Conservation (phyloP, 768 basidiomycete species). For the Neoboletus brunneissimus region DNA sequence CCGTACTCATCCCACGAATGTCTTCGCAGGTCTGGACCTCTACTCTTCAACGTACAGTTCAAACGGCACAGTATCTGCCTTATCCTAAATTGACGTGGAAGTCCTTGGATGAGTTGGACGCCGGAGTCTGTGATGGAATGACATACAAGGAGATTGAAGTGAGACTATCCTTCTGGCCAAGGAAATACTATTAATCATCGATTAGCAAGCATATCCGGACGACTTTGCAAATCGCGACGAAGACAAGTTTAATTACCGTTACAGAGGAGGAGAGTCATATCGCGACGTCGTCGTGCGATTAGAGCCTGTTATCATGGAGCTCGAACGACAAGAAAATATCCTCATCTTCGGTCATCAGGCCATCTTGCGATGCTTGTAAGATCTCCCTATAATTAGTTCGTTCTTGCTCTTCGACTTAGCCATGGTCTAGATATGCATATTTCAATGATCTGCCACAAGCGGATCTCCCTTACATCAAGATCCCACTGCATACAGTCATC, state of each 20-base stretch:
- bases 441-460: constrained; percentile 90
- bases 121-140: constrained; percentile 99
- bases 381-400: not conserved
- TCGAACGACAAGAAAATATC: constrained; percentile 97
- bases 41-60: constrained; percentile 89
- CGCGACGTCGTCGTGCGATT: constrained; percentile 93
- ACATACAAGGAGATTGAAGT: constrained; percentile 98
- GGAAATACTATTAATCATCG: not conserved
- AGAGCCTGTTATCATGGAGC: constrained; percentile 98
- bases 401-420: not conserved
- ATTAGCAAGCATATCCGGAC: constrained; percentile 89
- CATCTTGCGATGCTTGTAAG: constrained; percentile 76
- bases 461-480: constrained; percentile 97
- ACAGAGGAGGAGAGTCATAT: constrained; percentile 96
- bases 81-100: constrained; percentile 98
- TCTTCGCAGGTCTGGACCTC: constrained; percentile 92
- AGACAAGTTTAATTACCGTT: constrained; percentile 99
- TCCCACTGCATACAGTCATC: constrained; percentile 95
- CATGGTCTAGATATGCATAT: constrained; percentile 78
- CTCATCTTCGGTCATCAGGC: constrained; percentile 96
- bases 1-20: not conserved
- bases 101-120: constrained; percentile 95
- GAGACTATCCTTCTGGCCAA: not conserved
- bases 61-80: constrained; percentile 78
- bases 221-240: constrained; percentile 98